These are phyloP conservation scores for Chaetoscypha palmicola DNA, from an alignment of 2,329 filamentous ascomycete species.

Conservation along the genomic window DNA sequence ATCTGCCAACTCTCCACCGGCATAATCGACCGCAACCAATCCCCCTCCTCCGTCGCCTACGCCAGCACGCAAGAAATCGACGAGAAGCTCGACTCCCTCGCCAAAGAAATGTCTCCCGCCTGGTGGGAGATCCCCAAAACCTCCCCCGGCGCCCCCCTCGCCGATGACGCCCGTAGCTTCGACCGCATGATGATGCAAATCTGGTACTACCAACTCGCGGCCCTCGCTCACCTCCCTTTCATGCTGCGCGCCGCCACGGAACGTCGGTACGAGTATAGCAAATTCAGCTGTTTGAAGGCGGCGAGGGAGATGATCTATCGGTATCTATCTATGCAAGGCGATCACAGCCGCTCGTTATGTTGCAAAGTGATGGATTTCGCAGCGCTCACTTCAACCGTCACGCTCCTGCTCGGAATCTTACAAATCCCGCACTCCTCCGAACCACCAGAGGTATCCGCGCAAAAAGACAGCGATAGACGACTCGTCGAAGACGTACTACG, in stretches of 20 bases:
- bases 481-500: slow-evolving; percentile 21
- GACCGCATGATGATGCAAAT: slow-evolving; percentile 26
- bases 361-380: slow-evolving; percentile 29
- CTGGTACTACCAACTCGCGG: slow-evolving; percentile 27
- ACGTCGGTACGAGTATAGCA: slow-evolving; percentile 29
- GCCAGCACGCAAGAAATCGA: slow-evolving; percentile 29
- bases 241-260: slow-evolving; percentile 30
- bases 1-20: slow-evolving; percentile 21
- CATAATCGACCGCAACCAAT: slow-evolving; percentile 27
- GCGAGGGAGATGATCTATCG: slow-evolving; percentile 25
- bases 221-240: slow-evolving; percentile 27
- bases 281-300: slow-evolving; percentile 27
- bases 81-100: slow-evolving; percentile 24
- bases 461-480: slow-evolving; percentile 18
- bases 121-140: slow-evolving; percentile 26
- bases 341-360: slow-evolving; percentile 21
- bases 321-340: slow-evolving; percentile 21
- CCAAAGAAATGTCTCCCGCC: slow-evolving; percentile 22
- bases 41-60: slow-evolving; percentile 20
- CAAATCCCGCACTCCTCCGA: slow-evolving; percentile 14
- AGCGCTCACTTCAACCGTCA: slow-evolving; percentile 26
- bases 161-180: slow-evolving; percentile 12
- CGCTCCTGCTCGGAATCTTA: slow-evolving; percentile 24
- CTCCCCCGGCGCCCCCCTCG: slow-evolving; percentile 10
- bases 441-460: slow-evolving; percentile 10